phyloP scores from a whole-genome alignment of 2,329 filamentous ascomycete genomes.

The Cephalotrichum gorgonifer region DNA sequence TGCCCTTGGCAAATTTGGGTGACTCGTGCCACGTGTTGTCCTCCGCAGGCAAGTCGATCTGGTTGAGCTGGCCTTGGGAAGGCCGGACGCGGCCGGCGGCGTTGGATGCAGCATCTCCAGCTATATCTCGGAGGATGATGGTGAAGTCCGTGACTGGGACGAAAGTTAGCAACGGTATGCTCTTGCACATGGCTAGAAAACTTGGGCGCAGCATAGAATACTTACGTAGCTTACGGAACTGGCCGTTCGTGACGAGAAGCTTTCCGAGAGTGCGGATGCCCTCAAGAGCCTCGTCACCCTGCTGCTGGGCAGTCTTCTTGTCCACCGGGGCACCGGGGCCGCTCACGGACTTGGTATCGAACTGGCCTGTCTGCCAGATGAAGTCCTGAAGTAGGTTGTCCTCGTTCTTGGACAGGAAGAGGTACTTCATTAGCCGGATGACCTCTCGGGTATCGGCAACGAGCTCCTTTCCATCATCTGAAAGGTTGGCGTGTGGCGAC shows the following conservation, averaged over 20 bases:
- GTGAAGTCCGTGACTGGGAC: slow-evolving; percentile 61
- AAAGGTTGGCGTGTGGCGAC: slow-evolving; percentile 66
- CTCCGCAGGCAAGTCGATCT: slow-evolving; percentile 74
- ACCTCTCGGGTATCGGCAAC: slow-evolving; percentile 69
- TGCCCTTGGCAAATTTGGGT: slow-evolving; percentile 63
- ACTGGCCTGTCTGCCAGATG: slow-evolving; percentile 82
- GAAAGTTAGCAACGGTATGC: slow-evolving; percentile 9
- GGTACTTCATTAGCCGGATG: slow-evolving; percentile 71
- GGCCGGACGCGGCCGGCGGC: slow-evolving; percentile 69
- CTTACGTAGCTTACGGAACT: slow-evolving; percentile 83
- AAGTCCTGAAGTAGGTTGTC: slow-evolving; percentile 94
- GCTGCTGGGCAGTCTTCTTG: slow-evolving; percentile 69
- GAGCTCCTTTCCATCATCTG: slow-evolving; percentile 68
- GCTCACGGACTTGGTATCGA: slow-evolving; percentile 51
- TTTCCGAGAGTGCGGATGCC: slow-evolving; percentile 82
- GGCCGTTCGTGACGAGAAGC: slow-evolving; percentile 86
- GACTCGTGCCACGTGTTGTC: slow-evolving; percentile 92
- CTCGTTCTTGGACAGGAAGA: slow-evolving; percentile 88
- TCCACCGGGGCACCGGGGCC: slow-evolving; percentile 57
- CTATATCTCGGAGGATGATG: slow-evolving; percentile 78
- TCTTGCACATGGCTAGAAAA: neutral
- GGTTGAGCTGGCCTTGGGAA: slow-evolving; percentile 61
- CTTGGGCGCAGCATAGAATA: slow-evolving; percentile 15
- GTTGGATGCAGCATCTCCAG: slow-evolving; percentile 76
- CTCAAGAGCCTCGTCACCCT: slow-evolving; percentile 73